Evolutionary conservation across 2,329 filamentous ascomycete genomes (phyloP).

Genomic region (Ophiostoma sp.): DNA sequence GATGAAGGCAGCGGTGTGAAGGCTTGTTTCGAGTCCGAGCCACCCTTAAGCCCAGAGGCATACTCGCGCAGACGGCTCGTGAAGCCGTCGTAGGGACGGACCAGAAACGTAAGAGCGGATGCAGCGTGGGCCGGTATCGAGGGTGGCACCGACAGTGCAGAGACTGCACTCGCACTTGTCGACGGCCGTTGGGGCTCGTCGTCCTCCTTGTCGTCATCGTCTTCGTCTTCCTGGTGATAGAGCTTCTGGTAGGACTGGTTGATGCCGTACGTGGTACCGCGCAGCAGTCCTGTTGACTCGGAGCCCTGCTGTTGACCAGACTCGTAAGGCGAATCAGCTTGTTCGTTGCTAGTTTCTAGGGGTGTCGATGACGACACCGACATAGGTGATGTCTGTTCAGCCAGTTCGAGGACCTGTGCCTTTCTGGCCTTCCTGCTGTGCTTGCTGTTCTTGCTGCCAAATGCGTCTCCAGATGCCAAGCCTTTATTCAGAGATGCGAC

Average conservation of each 20-base stretch:
- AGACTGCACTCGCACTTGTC: conserved; percentile 9
- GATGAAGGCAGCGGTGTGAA: conserved; percentile 18
- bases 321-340: background rate
- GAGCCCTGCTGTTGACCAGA: background rate
- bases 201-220: conserved; percentile 14
- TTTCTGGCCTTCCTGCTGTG: background rate
- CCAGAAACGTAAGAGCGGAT: conserved; percentile 22
- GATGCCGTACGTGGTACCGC: conserved; percentile 11
- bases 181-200: conserved; percentile 26
- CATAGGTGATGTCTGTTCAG: background rate
- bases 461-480: background rate
- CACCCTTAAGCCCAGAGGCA: conserved; percentile 23
- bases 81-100: conserved; percentile 27
- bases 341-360: conserved; percentile 6
- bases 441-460: background rate
- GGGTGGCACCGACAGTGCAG: background rate
- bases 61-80: conserved; percentile 23
- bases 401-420: conserved; percentile 9
- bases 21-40: conserved; percentile 15
- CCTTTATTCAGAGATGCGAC: conserved; percentile 16
- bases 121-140: conserved; percentile 9
- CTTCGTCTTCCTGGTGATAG: background rate
- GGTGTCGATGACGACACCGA: background rate
- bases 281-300: conserved; percentile 14
- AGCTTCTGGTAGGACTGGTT: conserved; percentile 11